Conservation (phyloP, 2,329 filamentous ascomycete genomes). For the Xylariaceae sp. region DNA sequence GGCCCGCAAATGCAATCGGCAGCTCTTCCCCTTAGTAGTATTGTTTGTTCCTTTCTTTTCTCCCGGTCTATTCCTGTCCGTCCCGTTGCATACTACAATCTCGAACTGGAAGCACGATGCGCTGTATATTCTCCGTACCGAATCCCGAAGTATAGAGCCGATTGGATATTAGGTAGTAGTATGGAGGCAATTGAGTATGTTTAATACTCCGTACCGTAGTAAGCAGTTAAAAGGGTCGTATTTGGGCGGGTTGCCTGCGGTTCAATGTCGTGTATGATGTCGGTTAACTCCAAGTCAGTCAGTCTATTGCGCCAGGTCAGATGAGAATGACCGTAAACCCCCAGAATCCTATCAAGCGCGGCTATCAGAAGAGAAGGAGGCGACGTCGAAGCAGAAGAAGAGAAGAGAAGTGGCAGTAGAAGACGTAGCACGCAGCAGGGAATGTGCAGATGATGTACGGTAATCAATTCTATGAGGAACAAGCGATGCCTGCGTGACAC, state of each 20-base stretch:
- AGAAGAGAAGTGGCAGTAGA: too few species aligned
- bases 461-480: constrained; percentile 8
- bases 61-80: background rate
- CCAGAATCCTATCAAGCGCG: background rate
- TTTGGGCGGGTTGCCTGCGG: background rate
- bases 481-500: constrained; percentile 8
- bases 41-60: background rate
- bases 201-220: too few species aligned
- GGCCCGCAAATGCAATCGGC: background rate
- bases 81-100: background rate
- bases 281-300: background rate
- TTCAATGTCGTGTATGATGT: background rate
- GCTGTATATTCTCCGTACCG: background rate
- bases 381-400: too few species aligned
- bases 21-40: background rate
- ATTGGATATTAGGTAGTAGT: background rate
- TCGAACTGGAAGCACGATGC: constrained; percentile 2
- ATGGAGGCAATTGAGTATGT: too few species aligned
- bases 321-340: background rate
- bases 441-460: background rate
- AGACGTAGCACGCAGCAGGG: background rate
- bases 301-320: background rate
- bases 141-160: background rate
- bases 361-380: background rate
- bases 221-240: background rate